Evolutionary conservation across 1,284 basidiomycete genomes (phyloP), one percentile per base, ranked within the genome.

Genomic region (Phellinidium pouzarii): DNA sequence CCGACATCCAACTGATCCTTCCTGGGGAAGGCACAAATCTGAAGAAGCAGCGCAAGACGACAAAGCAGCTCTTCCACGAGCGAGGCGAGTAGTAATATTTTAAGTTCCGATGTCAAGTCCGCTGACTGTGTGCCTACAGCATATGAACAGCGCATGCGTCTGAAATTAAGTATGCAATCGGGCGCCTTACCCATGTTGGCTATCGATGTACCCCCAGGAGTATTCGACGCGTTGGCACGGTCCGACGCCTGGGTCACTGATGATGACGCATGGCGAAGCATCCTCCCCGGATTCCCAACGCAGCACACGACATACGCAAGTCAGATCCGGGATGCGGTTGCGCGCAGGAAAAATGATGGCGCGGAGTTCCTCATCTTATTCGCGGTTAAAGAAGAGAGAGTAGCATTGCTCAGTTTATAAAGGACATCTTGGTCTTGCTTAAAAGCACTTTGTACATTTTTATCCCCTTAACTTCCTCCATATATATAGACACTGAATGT

Each of bases 21-120:
- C 84, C 86, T 0, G 69, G 75, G 3, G 87, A 89, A 59, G 66
- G 73, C 7, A 54, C 61, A 25, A 60, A 59, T 44, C 25, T 53
- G 11, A 88, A 87, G 71, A 89, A 89, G 62, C 81, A 84, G 55
- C 72, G 82, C 38, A 87, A 82, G 61, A 77, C 80, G 20, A 77
- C 80, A 25, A 88, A 87, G 63, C 77, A 85, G 46, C 73, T 87
- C 23, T 78, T 84, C 59, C 60, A 79, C 26, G 84, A 88, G 53
- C 73, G 79, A 71, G 84, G 86, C 85, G 31, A 55, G 60, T 53
- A 27, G 36, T 29, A 27, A 40, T 31, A 42, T 46, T 20, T 49
- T 14, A 17, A 37, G 14, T 27, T 5, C 23, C 12, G 6, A 19
- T 6, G n/a, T 27, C 58, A 14, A 52, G 44, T 38, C 34, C 56